Evolutionary conservation across 2,329 filamentous ascomycete genomes (phyloP).

Genomic region (Stemphylium beticola): DNA sequence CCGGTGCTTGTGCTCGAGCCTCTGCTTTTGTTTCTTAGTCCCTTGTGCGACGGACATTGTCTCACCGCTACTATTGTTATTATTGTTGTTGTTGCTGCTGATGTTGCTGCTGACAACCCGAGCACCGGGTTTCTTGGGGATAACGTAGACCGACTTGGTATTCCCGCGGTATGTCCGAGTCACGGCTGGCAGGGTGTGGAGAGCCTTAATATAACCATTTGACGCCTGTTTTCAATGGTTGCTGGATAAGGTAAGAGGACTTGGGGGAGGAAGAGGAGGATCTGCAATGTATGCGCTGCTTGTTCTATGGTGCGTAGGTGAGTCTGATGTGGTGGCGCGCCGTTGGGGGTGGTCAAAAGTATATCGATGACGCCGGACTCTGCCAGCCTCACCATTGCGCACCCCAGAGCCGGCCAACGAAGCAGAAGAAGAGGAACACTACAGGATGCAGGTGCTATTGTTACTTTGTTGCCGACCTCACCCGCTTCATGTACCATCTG

Average conservation of each 20-base stretch:
- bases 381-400: neutral
- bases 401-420: neutral
- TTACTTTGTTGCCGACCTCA: neutral
- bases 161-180: conserved; percentile 8
- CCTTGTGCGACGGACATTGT: neutral
- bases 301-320: neutral
- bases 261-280: neutral
- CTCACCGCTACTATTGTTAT: neutral
- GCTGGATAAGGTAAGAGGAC: conserved; percentile 11
- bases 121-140: neutral
- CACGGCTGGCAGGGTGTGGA: neutral
- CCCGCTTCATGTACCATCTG: neutral
- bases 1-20: neutral
- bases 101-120: neutral
- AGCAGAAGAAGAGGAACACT: too few relatives aligned
- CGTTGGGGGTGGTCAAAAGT: neutral
- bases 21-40: neutral
- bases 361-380: neutral
- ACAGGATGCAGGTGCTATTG: too few relatives aligned
- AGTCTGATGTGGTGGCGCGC: neutral
- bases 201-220: conserved; percentile 15
- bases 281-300: neutral
- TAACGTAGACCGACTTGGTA: neutral
- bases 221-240: conserved; percentile 18
- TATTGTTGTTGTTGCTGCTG: neutral